Evolutionary conservation across 1,284 basidiomycete genomes (phyloP), one percentile per base, ranked within the genome.

Genomic region (Fomitopsis pinicola): DNA sequence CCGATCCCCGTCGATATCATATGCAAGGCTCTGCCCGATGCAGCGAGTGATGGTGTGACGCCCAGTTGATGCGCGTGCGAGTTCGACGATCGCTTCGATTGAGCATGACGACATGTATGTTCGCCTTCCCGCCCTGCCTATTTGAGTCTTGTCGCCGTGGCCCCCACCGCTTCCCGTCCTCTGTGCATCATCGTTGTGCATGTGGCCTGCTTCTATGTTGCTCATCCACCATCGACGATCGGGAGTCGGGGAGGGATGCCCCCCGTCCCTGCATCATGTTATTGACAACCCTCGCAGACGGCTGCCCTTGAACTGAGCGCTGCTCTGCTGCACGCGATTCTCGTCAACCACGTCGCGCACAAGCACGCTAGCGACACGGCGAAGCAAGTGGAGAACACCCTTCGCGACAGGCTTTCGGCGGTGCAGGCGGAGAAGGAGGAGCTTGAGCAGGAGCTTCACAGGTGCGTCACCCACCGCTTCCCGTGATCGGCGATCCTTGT

Each of bases 321-420:
- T 35, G 85, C 86, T 58, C 81, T 91, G 52, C 77, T 92, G 69
- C 86, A 86, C 65, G 90, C 90, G 59, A 92, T 92, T 71, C 81
- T 92, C 60, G 83, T 88, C 76, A 92, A 92, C 70, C 88, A 91
- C 72, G 75, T 85, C 56, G 87, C 88, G 64, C 89, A 91, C 74
- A 85, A 86, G 40, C 89, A 92, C 72, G 83, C 85, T 60, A 84
- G 80, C 69, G 88, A 85, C 75, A 74, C 77, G 64, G 82, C 87
- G 54, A 89, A 86, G 74, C 76, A 73, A 58, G 74, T 80, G 55
- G 88, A 92, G 76, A 74, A 77, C 52, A 78, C 76, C 62, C 78
- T 90, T 68, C 86, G 83, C 74, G 76, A 78, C 63, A 83, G 82
- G 74, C 72, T 91, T 46, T 86, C 88, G 63, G 85, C 87, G 68